Evolutionary conservation across 176 grass and related monocot species (phyloP).

Genomic region (Guadua angustifolia): DNA sequence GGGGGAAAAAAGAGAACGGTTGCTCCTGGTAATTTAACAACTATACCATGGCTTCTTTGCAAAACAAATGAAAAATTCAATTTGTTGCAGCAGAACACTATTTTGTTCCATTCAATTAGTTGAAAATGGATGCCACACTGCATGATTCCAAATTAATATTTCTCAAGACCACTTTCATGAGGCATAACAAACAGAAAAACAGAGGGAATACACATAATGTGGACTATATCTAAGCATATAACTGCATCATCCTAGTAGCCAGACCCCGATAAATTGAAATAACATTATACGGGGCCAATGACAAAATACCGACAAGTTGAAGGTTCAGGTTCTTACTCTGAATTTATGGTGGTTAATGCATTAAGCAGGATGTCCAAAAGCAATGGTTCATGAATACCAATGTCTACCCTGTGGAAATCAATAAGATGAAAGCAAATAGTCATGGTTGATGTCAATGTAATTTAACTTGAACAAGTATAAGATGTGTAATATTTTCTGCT

Average conservation of each 20-base stretch:
- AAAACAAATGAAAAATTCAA: constrained; percentile 10
- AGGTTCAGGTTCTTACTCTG: constrained; percentile 74
- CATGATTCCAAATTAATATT: constrained; percentile 8
- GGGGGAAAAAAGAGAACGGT: neutral
- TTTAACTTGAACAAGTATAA: constrained; percentile 37
- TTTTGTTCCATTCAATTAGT: constrained; percentile 14
- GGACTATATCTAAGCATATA: constrained; percentile 16
- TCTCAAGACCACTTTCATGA: neutral
- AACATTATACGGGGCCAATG: constrained; percentile 12
- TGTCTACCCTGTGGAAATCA: constrained; percentile 86
- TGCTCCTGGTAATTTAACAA: constrained; percentile 10
- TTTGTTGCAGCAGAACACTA: constrained; percentile 5
- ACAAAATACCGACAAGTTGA: constrained; percentile 16
- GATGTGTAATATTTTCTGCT: neutral
- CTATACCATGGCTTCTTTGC: neutral
- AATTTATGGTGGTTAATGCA: constrained; percentile 73
- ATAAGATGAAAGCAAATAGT: constrained; percentile 25
- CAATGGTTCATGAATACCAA: constrained; percentile 82
- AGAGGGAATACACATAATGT: constrained; percentile 21
- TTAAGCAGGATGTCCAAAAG: constrained; percentile 89
- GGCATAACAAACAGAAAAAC: constrained; percentile 21
- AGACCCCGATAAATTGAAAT: constrained; percentile 31
- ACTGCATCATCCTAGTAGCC: constrained; percentile 29
- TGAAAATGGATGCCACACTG: neutral
- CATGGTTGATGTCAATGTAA: constrained; percentile 25